Base-by-base conservation (phyloP, 139 green algal species). In the Mesotaenium endlicherianum region DNA sequence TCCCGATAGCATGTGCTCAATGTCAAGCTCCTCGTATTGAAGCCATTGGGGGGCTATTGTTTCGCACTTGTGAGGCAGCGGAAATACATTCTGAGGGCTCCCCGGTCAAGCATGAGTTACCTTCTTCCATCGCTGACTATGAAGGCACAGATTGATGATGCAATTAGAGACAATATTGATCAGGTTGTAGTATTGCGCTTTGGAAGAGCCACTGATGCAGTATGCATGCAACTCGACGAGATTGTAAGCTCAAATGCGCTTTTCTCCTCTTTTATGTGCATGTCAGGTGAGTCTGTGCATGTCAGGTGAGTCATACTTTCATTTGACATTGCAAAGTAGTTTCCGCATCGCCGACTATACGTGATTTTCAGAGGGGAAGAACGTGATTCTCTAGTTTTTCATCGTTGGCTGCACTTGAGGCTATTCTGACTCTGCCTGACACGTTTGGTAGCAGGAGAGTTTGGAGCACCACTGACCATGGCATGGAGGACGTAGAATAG, bases 181-280 rank as follows among this genome's bases (percentile, higher is more conserved):
- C 83, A 87, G 38, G 76, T 87, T 47, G 36, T 87, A 11, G 82
- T 87, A 17, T 31, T 87, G 34, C 76, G 82, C 34, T 87, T 87
- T 39, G 59, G 74, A n/a, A 40, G 17, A 34, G 3, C 74, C 0
- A n/a, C 34, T 30, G 82, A 87, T 20, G 1, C 40, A 14, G 11
- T 36, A 11, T 86, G 75, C 74, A 85, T 87, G 74, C 76, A 87
- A 17, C 82, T 85, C 6, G 82, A 87, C 36, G 82, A 87, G 8
- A 80, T 87, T 55, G 82, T 87, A 80, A 70, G 80, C 41, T 84
- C 6, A 6, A 17, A 40, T 80, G 70, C n/a, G 17, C 0, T 5
- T 64, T 64, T 64, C 26, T 26, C 20, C 20, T 64, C 50, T 20
- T 20, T 64, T 64, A 26, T 20, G 26, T 34, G 50, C 26, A 20